These are phyloP conservation scores for Lanmaoa rubissima DNA, from an alignment of 768 basidiomycete genomes.

Conservation along the genomic window DNA sequence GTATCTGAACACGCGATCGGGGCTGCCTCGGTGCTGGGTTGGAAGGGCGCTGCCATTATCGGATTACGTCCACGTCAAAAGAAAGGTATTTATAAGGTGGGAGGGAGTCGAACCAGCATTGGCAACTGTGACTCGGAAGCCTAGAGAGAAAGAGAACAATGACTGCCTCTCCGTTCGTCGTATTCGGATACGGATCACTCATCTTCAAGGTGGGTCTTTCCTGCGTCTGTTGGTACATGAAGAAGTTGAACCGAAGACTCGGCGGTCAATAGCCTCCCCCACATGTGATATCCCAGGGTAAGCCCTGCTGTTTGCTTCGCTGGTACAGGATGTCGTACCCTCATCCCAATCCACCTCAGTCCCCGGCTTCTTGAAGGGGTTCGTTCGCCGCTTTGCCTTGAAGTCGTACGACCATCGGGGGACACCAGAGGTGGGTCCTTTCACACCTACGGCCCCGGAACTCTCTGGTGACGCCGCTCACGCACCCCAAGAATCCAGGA, in stretches of 20 bases:
- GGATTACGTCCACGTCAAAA: neutral
- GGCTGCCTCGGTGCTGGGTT: neutral
- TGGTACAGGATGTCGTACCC: neutral
- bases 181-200: slow-evolving; percentile 90
- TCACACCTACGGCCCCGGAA: slow-evolving; percentile 56
- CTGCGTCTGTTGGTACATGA: neutral
- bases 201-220: slow-evolving; percentile 68
- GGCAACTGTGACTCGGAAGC: neutral
- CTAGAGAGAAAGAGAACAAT: neutral
- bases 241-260: neutral
- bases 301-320: too few relatives aligned
- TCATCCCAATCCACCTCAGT: slow-evolving; percentile 34
- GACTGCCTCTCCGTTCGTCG: slow-evolving; percentile 48
- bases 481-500: slow-evolving; percentile 62
- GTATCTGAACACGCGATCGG: neutral
- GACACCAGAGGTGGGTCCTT: slow-evolving; percentile 62
- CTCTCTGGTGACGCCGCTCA: slow-evolving; percentile 78
- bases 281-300: slow-evolving; percentile 69
- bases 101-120: neutral
- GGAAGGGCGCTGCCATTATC: neutral
- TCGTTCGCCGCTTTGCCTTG: slow-evolving; percentile 87
- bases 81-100: slow-evolving; percentile 3
- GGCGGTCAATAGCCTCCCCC: slow-evolving; percentile 66
- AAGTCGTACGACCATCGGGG: slow-evolving; percentile 91
- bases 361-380: slow-evolving; percentile 85